A percentile compares a stretch with the other conserved stretches of the same genome.
Conservation (phyloP, 345 rosid species). For the Ricinus communis region DNA sequence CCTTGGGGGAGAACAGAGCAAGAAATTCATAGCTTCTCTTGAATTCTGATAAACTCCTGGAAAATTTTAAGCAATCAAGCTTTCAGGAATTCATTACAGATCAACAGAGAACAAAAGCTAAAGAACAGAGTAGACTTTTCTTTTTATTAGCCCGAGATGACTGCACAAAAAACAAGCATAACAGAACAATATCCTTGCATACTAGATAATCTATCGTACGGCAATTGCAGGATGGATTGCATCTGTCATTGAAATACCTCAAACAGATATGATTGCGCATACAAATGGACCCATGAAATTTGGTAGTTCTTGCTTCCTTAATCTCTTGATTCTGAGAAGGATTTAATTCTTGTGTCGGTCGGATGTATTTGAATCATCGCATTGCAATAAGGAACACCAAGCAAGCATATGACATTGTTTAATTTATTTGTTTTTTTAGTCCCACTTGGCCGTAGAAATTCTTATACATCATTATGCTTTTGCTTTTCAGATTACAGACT, state of each 20-base stretch:
- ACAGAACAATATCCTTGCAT: not conserved
- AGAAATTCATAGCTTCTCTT: no score
- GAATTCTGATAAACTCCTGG: no score
- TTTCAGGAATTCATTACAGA: no score
- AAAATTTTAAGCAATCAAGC: no score
- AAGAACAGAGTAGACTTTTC: no score
- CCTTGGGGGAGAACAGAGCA: no score
- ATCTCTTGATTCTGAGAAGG: not conserved
- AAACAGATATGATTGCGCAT: no score
- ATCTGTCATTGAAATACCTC: not conserved
- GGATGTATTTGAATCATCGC: not conserved
- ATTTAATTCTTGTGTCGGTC: not conserved
- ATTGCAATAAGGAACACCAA: not conserved
- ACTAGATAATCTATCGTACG: not conserved
- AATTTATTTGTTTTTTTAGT: not conserved
- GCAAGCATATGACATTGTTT: slow-evolving; percentile 7
- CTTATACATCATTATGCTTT: not conserved
- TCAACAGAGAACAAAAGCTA: no score
- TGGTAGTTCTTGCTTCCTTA: no score
- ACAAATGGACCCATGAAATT: no score
- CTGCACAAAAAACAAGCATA: no score
- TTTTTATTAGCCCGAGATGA: no score
- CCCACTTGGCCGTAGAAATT: not conserved
- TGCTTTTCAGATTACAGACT: not conserved
- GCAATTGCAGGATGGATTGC: not conserved